phyloP scores from a whole-genome alignment of 2,329 filamentous ascomycete species.

The Cercospora janseana region DNA sequence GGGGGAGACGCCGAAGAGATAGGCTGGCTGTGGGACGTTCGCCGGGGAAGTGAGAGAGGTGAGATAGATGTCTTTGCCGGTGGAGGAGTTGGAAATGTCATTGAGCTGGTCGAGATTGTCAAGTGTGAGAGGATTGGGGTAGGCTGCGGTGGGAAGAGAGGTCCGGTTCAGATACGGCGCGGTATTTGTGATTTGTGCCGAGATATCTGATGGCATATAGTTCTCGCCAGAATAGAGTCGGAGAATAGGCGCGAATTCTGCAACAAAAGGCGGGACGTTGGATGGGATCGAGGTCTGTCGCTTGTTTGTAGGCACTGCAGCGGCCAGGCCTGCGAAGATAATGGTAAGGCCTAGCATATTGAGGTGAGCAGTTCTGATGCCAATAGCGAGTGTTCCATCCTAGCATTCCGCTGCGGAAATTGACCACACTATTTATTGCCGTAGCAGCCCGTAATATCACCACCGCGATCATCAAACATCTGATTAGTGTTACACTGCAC shows the following conservation, averaged over 20 bases:
- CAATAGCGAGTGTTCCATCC: not conserved
- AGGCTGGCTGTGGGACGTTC: conserved; percentile 38
- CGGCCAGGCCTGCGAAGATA: conserved; percentile 1
- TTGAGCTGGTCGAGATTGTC: conserved; percentile 47
- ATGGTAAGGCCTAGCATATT: not conserved
- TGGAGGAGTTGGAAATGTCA: conserved; percentile 38
- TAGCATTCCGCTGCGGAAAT: not conserved
- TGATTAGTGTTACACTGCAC: not conserved
- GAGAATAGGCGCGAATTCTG: conserved; percentile 44
- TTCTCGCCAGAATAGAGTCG: conserved; percentile 45
- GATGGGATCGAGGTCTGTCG: conserved; percentile 15
- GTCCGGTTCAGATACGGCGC: conserved; percentile 41
- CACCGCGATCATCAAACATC: not conserved
- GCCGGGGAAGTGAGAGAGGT: conserved; percentile 45
- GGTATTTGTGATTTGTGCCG: conserved; percentile 43
- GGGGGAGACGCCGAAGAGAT: conserved; percentile 49
- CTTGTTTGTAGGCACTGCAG: conserved; percentile 11
- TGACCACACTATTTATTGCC: conserved; percentile 6
- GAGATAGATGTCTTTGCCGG: conserved; percentile 41
- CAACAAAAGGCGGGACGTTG: conserved; percentile 30
- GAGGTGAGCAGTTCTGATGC: not conserved
- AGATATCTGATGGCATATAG: conserved; percentile 47
- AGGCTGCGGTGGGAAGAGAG: not conserved
- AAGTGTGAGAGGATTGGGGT: conserved; percentile 41
- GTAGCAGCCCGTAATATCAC: not conserved